Evolutionary conservation across 768 basidiomycete genomes (phyloP).

Genomic region (Amanita jacksonii): DNA sequence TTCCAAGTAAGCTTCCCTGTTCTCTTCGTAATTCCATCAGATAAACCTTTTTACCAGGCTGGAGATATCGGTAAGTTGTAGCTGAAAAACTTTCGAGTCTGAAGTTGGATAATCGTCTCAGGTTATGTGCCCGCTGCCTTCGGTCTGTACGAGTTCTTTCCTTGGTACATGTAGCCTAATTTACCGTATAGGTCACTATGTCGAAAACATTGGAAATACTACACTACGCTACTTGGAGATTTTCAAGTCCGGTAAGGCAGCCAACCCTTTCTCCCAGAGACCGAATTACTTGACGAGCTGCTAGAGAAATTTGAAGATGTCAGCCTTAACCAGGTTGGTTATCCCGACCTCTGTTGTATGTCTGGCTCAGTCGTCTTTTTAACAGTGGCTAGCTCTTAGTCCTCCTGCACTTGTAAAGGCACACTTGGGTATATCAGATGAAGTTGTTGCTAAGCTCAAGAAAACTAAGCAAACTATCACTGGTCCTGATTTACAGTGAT

Average conservation of each 20-base stretch:
- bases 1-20: slow-evolving; percentile 32
- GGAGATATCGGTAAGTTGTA: slow-evolving; percentile 46
- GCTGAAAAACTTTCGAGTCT: not conserved
- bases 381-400: slow-evolving; percentile 30
- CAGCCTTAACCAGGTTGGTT: slow-evolving; percentile 35
- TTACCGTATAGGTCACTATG: slow-evolving; percentile 49
- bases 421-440: slow-evolving; percentile 31
- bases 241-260: slow-evolving; percentile 38
- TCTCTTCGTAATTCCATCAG: not conserved
- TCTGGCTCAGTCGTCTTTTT: not conserved
- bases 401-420: slow-evolving; percentile 37
- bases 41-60: slow-evolving; percentile 20
- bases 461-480: slow-evolving; percentile 32
- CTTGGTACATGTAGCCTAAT: not conserved
- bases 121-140: slow-evolving; percentile 50
- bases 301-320: slow-evolving; percentile 25
- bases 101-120: slow-evolving; percentile 11
- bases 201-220: slow-evolving; percentile 56
- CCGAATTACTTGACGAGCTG: not conserved
- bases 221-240: slow-evolving; percentile 53
- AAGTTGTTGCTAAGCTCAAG: slow-evolving; percentile 24
- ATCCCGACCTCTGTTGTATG: not conserved
- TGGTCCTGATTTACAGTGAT: slow-evolving; percentile 16
- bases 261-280: not conserved
- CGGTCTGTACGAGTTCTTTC: slow-evolving; percentile 21